Evolutionary conservation across 2,329 filamentous ascomycete species (phyloP).

Genomic region (Phialophora expanda): DNA sequence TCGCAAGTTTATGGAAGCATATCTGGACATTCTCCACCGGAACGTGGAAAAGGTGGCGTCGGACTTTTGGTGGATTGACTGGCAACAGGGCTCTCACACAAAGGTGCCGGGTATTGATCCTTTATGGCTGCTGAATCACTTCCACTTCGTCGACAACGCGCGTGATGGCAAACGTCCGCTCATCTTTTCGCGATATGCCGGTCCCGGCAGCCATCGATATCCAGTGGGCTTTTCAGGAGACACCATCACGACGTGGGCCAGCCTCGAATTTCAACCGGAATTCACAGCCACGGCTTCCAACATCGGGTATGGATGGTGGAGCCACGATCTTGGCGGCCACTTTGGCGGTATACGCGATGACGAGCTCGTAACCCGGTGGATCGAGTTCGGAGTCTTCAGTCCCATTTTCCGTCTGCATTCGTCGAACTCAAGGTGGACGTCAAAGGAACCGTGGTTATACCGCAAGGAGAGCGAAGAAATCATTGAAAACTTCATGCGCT

Average conservation of each 20-base stretch:
- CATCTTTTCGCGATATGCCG: conserved; percentile 66
- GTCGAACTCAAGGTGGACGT: conserved; percentile 61
- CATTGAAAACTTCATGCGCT: conserved; percentile 58
- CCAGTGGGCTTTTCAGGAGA: conserved; percentile 70
- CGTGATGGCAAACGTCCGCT: conserved; percentile 54
- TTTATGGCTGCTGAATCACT: conserved; percentile 69
- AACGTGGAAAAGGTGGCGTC: conserved; percentile 61
- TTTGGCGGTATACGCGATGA: conserved; percentile 62
- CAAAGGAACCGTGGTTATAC: conserved; percentile 67
- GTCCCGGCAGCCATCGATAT: conserved; percentile 67
- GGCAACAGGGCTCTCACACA: conserved; percentile 66
- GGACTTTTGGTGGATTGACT: conserved; percentile 72
- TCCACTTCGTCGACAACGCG: conserved; percentile 63
- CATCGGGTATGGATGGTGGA: conserved; percentile 72
- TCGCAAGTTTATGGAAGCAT: conserved; percentile 62
- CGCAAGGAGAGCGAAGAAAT: conserved; percentile 53
- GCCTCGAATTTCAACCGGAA: conserved; percentile 67
- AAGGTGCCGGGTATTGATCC: conserved; percentile 65
- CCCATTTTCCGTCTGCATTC: conserved; percentile 68
- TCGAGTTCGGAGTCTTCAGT: conserved; percentile 66
- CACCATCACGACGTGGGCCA: conserved; percentile 64
- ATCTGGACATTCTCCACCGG: conserved; percentile 63
- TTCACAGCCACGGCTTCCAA: conserved; percentile 71
- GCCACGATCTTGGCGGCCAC: conserved; percentile 71
- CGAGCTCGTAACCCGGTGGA: conserved; percentile 65